Evolutionary conservation across 768 basidiomycete species (phyloP), one percentile per base, ranked within the genome.

Genomic region (Lactarius deliciosus): DNA sequence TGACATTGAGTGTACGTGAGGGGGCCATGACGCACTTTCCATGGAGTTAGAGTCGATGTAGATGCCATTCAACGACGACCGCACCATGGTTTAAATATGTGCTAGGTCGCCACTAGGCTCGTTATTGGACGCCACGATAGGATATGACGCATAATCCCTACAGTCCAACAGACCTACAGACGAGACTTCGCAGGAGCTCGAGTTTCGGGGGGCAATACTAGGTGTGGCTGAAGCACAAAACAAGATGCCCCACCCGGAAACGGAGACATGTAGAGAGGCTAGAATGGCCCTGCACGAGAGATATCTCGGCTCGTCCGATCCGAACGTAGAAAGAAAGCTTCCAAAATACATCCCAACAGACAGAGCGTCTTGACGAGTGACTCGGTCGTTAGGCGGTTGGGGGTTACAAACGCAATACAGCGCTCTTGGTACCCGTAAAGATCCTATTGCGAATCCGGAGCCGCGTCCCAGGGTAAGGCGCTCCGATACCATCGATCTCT

Each of bases 161-260:
- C 61, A 66, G 16, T 57, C 47, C 56, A 15, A 43, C n/a, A 57
- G 1, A 22, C 65, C 45, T 57, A 66, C 61, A 63, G 5, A 22
- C 13, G 38, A 55, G 45, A 56, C 55, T 56, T 66, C 47, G 28
- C 30, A 20, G 16, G 16, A 30, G 18, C 18, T 28, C n/a, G 20
- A 25, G 30, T 9, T 7, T 18, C 56, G 36, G 20, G 20, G 36
- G 8, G 8, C 8, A 11, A 53, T 22, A 25, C 28, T 8, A 34
- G 5, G 11, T 34, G 40, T 25, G 16, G 22, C 32, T 28, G 15
- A 15, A 20, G 32, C 40, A 59, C 9, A 34, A 28, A 20, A 20
- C 30, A 15, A n/a, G 18, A 40, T 16, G 25, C 5, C 5, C 13
- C 7, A 5, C 5, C 43, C 5, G 30, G 38, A 8, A 47, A n/a